Evolutionary conservation across 495 filamentous ascomycete species (phyloP), one percentile per base, ranked within the genome.

Genomic region (Penicillium diatomitis): DNA sequence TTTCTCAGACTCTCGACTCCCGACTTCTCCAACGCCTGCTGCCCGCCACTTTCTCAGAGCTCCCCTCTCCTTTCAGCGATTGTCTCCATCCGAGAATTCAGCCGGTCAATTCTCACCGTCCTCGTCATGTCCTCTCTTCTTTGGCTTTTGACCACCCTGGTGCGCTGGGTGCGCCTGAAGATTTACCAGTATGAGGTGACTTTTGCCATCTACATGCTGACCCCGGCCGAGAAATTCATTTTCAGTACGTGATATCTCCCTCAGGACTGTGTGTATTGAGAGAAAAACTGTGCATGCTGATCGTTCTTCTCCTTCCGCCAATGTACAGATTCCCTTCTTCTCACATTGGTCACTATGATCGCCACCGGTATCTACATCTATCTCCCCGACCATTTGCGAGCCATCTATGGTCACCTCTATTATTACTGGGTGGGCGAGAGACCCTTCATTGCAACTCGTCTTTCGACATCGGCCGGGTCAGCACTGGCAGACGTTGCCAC

Each of bases 341-440:
- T 98, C 69, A 81, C 94, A 57, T 81, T 94, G 60, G 66, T 87
- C 66, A 81, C 81, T 55, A 83, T 97, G 75, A 80, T 95, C 59
- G 76, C 89, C 52, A 85, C 90, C 57, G 92, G 86, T 48, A 81
- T 80, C 54, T 85, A 85, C 38, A 79, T 97, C 51, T 98, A 98
- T 72, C 85, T 98, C 12, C 92, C 92, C 20, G 83, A 91, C 51
- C 92, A 97, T 65, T 65, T 97, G 57, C 71, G 79, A 53, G 78
- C 81, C 52, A 83, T 98, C 57, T 76, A 84, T 55, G 76, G 77
- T 57, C 83, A 91, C 60, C 80, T 89, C 30, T 95, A 88, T 82
- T 98, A 95, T 72, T 98, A 98, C 76, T 88, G 88, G 57, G 83
- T 80, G 49, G 88, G 88, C 44, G 88, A 90, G 54, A 65, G 69